These are phyloP conservation scores for Ascoidea asiatica DNA, from an alignment of 805 yeast species.

Conservation along the genomic window DNA sequence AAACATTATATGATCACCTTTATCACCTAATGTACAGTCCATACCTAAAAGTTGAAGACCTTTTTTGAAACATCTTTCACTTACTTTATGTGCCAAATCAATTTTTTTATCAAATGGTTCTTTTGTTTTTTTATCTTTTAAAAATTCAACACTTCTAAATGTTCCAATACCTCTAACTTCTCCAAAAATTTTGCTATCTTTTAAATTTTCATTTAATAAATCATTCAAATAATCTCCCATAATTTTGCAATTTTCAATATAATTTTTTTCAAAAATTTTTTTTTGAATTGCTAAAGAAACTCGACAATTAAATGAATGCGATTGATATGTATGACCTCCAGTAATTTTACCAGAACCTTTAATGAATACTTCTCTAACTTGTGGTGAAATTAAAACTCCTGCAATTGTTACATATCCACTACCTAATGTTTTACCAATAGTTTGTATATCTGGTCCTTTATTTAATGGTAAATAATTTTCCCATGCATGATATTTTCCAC, in stretches of 20 bases:
- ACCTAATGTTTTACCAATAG: constrained; percentile 34
- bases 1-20: constrained; percentile 32
- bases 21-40: constrained; percentile 23
- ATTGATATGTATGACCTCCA: constrained; percentile 38
- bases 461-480: constrained; percentile 23
- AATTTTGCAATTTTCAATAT: constrained; percentile 26
- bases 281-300: constrained; percentile 33
- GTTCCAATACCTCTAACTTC: constrained; percentile 43
- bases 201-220: constrained; percentile 17
- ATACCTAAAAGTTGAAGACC: constrained; percentile 28
- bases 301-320: constrained; percentile 30
- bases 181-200: constrained; percentile 25
- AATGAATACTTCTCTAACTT: constrained; percentile 22
- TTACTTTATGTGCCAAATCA: constrained; percentile 18
- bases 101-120: constrained; percentile 26
- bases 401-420: constrained; percentile 36
- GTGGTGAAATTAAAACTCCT: constrained; percentile 24
- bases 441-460: constrained; percentile 31
- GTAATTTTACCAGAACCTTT: constrained; percentile 22
- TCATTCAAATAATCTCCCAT: constrained; percentile 31
- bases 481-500: constrained; percentile 34
- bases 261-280: constrained; percentile 21
- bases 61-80: constrained; percentile 21
- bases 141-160: constrained; percentile 40
- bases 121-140: constrained; percentile 31